Percentiles rank a stretch among this genome's conserved stretches.
Evolutionary conservation across 1,284 basidiomycete genomes (phyloP).

Genomic region (Sporisorium iseilematis-ciliati): DNA sequence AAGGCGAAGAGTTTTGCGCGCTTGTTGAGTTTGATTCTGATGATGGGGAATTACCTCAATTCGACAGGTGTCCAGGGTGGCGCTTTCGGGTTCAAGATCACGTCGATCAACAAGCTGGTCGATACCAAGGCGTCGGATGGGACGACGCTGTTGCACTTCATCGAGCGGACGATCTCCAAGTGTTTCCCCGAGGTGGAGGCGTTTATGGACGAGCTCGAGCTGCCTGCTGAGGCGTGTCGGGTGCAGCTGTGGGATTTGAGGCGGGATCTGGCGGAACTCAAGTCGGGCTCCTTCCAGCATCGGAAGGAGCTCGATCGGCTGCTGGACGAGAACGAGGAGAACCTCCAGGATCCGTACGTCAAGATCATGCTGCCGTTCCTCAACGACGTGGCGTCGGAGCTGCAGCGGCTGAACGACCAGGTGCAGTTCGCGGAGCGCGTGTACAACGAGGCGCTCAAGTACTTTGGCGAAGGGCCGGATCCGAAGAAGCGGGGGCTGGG

Average conservation of each 20-base stretch:
- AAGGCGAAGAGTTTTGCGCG: slow-evolving; percentile 64
- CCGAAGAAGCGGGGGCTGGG: slow-evolving; percentile 66
- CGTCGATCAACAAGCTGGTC: slow-evolving; percentile 97
- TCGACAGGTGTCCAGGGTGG: slow-evolving; percentile 95
- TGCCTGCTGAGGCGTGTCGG: slow-evolving; percentile 92
- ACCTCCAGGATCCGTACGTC: slow-evolving; percentile 65
- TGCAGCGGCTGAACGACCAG: slow-evolving; percentile 64
- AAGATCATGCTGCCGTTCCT: slow-evolving; percentile 69
- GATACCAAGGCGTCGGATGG: slow-evolving; percentile 88
- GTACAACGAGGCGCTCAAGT: slow-evolving; percentile 65
- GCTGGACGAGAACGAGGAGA: slow-evolving; percentile 65
- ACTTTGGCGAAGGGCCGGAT: slow-evolving; percentile 68
- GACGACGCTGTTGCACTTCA: slow-evolving; percentile 94
- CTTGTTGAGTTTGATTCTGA: slow-evolving; percentile 76
- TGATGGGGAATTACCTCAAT: slow-evolving; percentile 98
- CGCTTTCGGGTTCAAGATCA: slow-evolving; percentile 95
- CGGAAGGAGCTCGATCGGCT: slow-evolving; percentile 67
- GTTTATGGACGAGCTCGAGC: slow-evolving; percentile 88
- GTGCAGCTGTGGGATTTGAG: slow-evolving; percentile 68
- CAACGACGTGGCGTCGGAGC: slow-evolving; percentile 54
- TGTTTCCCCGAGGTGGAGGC: slow-evolving; percentile 89
- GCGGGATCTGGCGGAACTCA: slow-evolving; percentile 68
- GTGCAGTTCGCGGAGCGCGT: slow-evolving; percentile 66
- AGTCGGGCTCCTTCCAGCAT: slow-evolving; percentile 64
- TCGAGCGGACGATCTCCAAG: slow-evolving; percentile 87